A percentile compares a stretch with the other conserved stretches of the same genome.
Evolutionary conservation across 202 grass and related monocot genomes (phyloP).

Genomic region (Dendrocalamus latiflorus): DNA sequence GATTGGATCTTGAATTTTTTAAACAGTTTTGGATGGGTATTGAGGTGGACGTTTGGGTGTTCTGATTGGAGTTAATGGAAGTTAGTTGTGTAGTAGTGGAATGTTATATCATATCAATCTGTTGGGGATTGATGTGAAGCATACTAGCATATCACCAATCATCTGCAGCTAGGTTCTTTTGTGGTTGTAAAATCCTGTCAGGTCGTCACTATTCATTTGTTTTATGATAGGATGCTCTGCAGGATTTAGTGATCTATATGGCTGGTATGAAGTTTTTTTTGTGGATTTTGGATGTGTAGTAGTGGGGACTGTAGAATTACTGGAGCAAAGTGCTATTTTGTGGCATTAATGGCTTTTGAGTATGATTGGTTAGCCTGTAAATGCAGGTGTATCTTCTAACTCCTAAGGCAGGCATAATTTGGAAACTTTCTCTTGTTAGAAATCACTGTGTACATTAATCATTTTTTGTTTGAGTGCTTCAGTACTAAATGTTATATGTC

Average conservation of each 20-base stretch:
- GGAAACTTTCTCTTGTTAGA: not conserved
- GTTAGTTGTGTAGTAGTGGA: not conserved
- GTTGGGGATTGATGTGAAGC: not conserved
- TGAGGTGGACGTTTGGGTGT: not conserved
- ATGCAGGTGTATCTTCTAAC: not conserved
- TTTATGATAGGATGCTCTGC: not conserved
- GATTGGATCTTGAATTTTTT: not conserved
- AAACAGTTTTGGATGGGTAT: not conserved
- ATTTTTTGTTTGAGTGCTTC: not conserved
- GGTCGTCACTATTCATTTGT: not conserved
- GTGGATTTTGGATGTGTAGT: not conserved
- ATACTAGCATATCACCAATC: not conserved
- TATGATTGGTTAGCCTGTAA: not conserved
- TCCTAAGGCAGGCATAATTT: not conserved
- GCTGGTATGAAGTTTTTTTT: not conserved
- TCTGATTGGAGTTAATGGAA: not conserved
- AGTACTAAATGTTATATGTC: not conserved
- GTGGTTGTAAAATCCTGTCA: not conserved
- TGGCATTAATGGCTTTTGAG: not conserved
- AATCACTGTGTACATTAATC: not conserved
- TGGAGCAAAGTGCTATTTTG: not conserved
- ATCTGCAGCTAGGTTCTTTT: not conserved
- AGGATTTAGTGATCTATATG: not conserved
- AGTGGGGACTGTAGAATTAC: not conserved
- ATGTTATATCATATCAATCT: not conserved